These are phyloP conservation scores for Populus nigra DNA, from an alignment of 345 rosid species.

Conservation along the genomic window DNA sequence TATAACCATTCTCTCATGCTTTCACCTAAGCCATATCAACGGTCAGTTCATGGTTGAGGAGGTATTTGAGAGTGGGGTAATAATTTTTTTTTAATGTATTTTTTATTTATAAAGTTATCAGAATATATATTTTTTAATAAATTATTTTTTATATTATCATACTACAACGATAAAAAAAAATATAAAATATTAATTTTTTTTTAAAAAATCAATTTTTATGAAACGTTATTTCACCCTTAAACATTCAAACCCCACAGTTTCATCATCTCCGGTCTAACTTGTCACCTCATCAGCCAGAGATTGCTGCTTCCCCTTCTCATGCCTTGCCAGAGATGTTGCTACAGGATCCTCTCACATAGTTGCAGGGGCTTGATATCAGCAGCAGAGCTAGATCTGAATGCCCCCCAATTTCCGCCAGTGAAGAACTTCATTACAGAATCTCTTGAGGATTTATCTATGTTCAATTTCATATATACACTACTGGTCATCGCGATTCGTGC, in stretches of 20 bases:
- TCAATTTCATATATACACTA: background rate
- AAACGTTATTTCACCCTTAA: constrained; percentile 12
- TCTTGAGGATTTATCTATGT: background rate
- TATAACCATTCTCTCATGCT: constrained; percentile 49
- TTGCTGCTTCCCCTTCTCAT: constrained; percentile 1
- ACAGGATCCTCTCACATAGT: constrained; percentile 62
- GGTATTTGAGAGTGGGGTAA: no score
- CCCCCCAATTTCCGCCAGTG: constrained; percentile 61
- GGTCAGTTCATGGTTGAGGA: constrained; percentile 22
- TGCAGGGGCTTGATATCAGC: constrained; percentile 83
- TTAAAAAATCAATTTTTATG: no score
- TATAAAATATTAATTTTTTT: no score
- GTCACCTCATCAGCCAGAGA: constrained; percentile 23
- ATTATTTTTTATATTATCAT: no score
- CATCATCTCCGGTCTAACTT: constrained; percentile 39
- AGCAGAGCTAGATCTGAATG: constrained; percentile 69
- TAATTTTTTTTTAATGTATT: no score
- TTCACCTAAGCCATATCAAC: constrained; percentile 43
- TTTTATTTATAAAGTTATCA: no score
- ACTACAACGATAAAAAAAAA: no score
- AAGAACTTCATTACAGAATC: constrained; percentile 19
- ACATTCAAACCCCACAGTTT: constrained; percentile 52
- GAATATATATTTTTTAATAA: no score
- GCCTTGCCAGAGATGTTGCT: constrained; percentile 57
- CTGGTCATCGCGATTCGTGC: background rate